Percentiles rank a stretch among this genome's conserved stretches.
Evolutionary conservation across 1,284 basidiomycete genomes (phyloP).

Genomic region (Stereum hirsutum): DNA sequence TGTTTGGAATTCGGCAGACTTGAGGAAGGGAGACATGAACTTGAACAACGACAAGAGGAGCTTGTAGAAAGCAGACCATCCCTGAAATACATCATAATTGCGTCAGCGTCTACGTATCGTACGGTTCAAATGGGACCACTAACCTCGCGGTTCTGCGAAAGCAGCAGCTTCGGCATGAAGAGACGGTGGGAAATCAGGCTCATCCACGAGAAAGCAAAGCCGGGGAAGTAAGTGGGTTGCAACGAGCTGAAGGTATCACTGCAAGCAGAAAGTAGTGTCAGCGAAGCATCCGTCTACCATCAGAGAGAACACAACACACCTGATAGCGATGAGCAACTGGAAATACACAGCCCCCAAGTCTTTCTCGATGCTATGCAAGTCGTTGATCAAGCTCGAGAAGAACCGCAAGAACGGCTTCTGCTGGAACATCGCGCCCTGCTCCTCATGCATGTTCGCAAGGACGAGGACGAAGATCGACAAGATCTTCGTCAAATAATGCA

Average conservation of each 20-base stretch:
- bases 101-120: background rate
- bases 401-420: conserved; percentile 99
- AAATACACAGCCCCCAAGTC: conserved; percentile 84
- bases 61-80: conserved; percentile 95
- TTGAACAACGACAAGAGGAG: conserved; percentile 88
- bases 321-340: conserved; percentile 82
- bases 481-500: conserved; percentile 96
- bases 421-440: conserved; percentile 85
- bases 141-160: conserved; percentile 78
- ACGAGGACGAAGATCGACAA: conserved; percentile 96
- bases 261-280: conserved; percentile 10
- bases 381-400: conserved; percentile 94
- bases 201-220: conserved; percentile 98
- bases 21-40: conserved; percentile 90
- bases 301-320: conserved; percentile 34
- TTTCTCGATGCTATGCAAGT: conserved; percentile 78
- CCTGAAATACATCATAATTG: conserved; percentile 32
- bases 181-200: conserved; percentile 91
- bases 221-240: conserved; percentile 95
- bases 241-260: conserved; percentile 95
- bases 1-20: conserved; percentile 69
- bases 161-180: conserved; percentile 94
- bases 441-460: conserved; percentile 91
- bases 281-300: background rate
- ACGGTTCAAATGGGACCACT: conserved; percentile 8